These are phyloP conservation scores for Thielaviopsis punctulata DNA, from an alignment of 2,329 filamentous ascomycete species.

Conservation along the genomic window DNA sequence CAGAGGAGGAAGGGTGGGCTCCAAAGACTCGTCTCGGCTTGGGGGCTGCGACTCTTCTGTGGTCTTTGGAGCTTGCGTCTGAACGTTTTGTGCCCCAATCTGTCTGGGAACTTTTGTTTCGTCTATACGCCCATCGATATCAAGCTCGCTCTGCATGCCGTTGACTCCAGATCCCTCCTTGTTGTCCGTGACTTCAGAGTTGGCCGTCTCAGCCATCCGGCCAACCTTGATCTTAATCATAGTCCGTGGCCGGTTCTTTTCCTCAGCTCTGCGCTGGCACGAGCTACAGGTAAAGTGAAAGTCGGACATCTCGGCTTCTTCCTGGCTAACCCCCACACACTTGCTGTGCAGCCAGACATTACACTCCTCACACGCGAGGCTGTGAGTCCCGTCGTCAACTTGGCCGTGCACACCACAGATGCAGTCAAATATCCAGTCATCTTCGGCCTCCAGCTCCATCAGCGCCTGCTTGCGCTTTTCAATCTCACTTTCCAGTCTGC, in stretches of 20 bases:
- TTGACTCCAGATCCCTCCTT: not conserved
- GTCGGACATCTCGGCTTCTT: slow-evolving; percentile 65
- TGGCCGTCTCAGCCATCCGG: slow-evolving; percentile 16
- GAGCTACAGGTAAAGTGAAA: slow-evolving; percentile 75
- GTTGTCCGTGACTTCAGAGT: not conserved
- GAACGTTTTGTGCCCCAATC: not conserved
- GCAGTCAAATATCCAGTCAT: slow-evolving; percentile 91
- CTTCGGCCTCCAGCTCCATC: slow-evolving; percentile 55
- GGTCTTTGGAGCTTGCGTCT: not conserved
- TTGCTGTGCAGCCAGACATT: slow-evolving; percentile 95
- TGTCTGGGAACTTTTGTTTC: not conserved
- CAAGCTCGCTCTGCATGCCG: too few relatives aligned
- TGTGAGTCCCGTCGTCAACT: slow-evolving; percentile 87
- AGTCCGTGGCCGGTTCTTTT: slow-evolving; percentile 37
- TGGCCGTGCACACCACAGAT: slow-evolving; percentile 79
- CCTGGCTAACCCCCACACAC: slow-evolving; percentile 64
- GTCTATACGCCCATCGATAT: too few relatives aligned
- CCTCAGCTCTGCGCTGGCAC: slow-evolving; percentile 53
- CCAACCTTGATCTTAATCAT: slow-evolving; percentile 36
- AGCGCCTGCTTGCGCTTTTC: slow-evolving; percentile 64
- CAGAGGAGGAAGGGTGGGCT: not conserved
- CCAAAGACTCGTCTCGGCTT: not conserved
- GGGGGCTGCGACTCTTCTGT: not conserved
- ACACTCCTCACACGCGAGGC: slow-evolving; percentile 83
- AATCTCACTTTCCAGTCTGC: slow-evolving; percentile 54